These are phyloP conservation scores for Viscum album DNA, from an alignment of 177 flowering plant genomes.

Conservation along the genomic window DNA sequence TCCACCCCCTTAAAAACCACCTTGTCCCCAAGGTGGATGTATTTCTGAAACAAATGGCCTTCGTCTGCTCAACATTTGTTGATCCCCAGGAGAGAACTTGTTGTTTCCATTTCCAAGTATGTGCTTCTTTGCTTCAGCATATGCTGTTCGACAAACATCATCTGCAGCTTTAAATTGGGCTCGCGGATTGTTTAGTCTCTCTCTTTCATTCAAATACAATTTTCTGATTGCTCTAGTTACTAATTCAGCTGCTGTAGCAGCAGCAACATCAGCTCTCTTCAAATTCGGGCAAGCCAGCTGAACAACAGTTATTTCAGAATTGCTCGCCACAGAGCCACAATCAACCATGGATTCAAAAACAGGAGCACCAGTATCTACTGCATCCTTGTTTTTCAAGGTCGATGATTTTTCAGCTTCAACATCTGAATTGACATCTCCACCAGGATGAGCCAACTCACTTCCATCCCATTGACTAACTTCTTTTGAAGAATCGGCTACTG, in stretches of 20 bases:
- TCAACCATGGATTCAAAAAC: slow-evolving; percentile 12
- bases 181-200: slow-evolving; percentile 28
- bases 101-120: too few relatives aligned
- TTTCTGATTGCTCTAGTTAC: slow-evolving; percentile 35
- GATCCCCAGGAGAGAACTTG: too few relatives aligned
- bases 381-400: slow-evolving; percentile 4
- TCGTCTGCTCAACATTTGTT: too few relatives aligned
- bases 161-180: slow-evolving; percentile 45
- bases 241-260: slow-evolving; percentile 43
- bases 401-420: slow-evolving; percentile 17
- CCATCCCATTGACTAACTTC: slow-evolving; percentile 2
- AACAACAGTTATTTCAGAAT: slow-evolving; percentile 4
- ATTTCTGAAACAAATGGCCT: too few relatives aligned
- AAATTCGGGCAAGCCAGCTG: too few relatives aligned
- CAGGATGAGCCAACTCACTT: slow-evolving; percentile 4
- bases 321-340: slow-evolving; percentile 8
- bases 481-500: too few relatives aligned
- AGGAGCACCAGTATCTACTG: slow-evolving; percentile 1
- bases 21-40: too few relatives aligned
- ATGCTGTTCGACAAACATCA: slow-evolving; percentile 65
- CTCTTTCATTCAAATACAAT: slow-evolving; percentile 28
- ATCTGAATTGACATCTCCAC: slow-evolving; percentile 20
- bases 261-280: too few relatives aligned
- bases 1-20: too few relatives aligned
- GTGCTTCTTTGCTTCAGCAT: too few relatives aligned